Evolutionary conservation across 1,284 basidiomycete species (phyloP).

Genomic region (Inonotus obliquus): DNA sequence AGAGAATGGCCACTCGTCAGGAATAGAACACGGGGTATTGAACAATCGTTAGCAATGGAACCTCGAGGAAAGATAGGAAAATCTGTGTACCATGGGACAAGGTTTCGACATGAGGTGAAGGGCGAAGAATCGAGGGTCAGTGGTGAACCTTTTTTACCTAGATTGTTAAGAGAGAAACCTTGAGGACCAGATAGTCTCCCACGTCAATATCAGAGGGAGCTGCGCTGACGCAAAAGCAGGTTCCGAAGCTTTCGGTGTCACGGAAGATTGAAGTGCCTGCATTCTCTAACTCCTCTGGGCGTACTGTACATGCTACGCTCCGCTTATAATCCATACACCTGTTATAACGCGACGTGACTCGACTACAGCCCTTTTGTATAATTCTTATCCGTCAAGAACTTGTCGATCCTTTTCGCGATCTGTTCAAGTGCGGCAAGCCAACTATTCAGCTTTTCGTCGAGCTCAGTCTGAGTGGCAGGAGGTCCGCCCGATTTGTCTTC

Average conservation of each 20-base stretch:
- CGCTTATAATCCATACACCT: not conserved
- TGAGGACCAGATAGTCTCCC: not conserved
- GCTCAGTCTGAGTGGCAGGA: constrained; percentile 8
- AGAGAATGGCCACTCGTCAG: not conserved
- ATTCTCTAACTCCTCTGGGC: not conserved
- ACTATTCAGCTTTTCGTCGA: constrained; percentile 6
- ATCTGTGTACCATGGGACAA: not conserved
- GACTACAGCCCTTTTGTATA: constrained; percentile 14
- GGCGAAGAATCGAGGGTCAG: not conserved
- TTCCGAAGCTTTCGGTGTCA: not conserved
- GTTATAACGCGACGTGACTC: not conserved
- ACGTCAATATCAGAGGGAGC: constrained; percentile 1
- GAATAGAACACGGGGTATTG: not conserved
- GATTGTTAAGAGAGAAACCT: not conserved
- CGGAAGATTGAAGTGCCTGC: not conserved
- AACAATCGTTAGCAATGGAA: not conserved
- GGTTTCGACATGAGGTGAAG: not conserved
- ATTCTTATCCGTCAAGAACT: constrained; percentile 9
- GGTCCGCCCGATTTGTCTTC: constrained; percentile 14
- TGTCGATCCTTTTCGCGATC: constrained; percentile 9
- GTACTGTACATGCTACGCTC: not conserved
- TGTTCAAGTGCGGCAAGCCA: constrained; percentile 13
- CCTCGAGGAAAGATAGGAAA: not conserved
- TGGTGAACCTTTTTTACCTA: not conserved
- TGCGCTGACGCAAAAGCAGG: not conserved